Evolutionary conservation across 371 early-diverging fungal species (phyloP), one percentile per base, ranked within the genome.

Genomic region (Smittium culicis): DNA sequence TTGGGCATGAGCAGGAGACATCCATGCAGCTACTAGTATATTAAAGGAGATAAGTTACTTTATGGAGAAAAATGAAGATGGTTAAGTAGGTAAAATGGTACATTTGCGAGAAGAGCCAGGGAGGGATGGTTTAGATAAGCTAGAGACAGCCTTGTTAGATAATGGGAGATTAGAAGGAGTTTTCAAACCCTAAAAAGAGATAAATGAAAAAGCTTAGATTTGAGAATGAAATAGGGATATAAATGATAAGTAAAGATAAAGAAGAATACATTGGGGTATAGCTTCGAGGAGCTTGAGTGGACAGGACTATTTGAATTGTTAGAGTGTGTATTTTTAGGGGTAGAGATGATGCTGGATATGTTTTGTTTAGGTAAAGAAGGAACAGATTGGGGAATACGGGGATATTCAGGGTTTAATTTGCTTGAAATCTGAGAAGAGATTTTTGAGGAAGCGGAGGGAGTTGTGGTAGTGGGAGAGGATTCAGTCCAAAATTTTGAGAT

Each of bases 1-100:
- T 25, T 59, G 60, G 5, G 60, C 60, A 16, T 25, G 60, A 29
- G 60, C 60, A 29, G 60, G 60, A 27, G 60, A 59, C 60, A 59
- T 59, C 60, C 60, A 59, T 25, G 25, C 60, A 29, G 60, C 14
- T 11, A 25, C 60, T 59, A 59, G 16, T 11, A 27, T 11, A 27
- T 11, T 32, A 11, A 25, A 59, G 25, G n/a, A n/a, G n/a, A n/a
- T n/a, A n/a, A n/a, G n/a, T n/a, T n/a, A n/a, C n/a, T n/a, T 45
- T 11, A 45, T 45, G 45, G 45, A 11, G 5, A 45, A 45, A 45
- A 45, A 45, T 11, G 45, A 20, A 11, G 45, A 20, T 45, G 45
- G 45, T 11, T 45, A 11, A 20, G 20, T 45, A 11, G 11, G 45
- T 45, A 45, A 11, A 11, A 45, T 45, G 20, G 45, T 45, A 45